Conservation (phyloP, 139 green algal genomes). For the Tetratostichococcus sp. region DNA sequence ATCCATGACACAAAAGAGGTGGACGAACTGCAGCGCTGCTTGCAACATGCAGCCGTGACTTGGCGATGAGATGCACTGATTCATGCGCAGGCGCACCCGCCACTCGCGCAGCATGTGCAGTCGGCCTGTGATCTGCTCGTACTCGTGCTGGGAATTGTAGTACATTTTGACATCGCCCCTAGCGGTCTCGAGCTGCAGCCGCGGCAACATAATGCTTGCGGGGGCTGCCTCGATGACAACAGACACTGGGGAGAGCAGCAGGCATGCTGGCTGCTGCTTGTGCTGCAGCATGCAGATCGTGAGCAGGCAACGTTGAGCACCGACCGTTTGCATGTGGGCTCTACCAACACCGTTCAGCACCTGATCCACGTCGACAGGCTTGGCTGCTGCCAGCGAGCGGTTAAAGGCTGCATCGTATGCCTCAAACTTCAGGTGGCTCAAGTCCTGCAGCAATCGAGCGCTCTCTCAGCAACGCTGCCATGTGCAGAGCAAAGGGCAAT, state of each 20-base stretch:
- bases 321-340: neutral
- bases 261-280: too few relatives aligned
- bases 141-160: slow-evolving; percentile 31
- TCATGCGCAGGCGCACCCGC: slow-evolving; percentile 16
- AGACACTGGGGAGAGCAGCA: too few relatives aligned
- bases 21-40: too few relatives aligned
- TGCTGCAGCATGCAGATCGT: too few relatives aligned
- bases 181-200: neutral
- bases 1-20: too few relatives aligned
- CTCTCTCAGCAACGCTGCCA: neutral
- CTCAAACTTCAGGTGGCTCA: neutral
- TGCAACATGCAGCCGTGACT: neutral
- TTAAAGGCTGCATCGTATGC: neutral
- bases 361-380: neutral
- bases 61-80: too few relatives aligned
- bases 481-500: neutral
- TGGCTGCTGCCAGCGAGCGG: neutral
- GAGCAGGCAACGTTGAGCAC: too few relatives aligned
- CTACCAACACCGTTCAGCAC: neutral
- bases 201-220: neutral
- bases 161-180: slow-evolving; percentile 13
- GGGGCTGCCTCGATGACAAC: too few relatives aligned
- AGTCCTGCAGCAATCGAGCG: neutral
- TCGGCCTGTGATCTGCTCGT: slow-evolving; percentile 21
- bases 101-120: slow-evolving; percentile 30